Conservation (phyloP, 2,329 filamentous ascomycete species). For the Aspergillus niger region DNA sequence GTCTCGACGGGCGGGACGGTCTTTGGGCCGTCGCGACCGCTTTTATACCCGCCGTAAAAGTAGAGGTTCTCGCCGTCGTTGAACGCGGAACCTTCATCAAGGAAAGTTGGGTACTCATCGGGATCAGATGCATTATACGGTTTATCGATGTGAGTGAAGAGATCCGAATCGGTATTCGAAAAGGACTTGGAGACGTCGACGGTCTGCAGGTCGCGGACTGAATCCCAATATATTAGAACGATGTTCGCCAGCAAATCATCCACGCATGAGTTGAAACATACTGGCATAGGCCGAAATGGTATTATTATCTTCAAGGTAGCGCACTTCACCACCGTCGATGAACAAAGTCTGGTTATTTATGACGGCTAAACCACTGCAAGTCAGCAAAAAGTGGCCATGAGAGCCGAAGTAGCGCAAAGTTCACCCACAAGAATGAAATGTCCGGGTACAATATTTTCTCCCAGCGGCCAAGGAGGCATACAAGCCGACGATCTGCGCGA, state of each 20-base stretch:
- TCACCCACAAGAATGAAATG: constrained; percentile 4
- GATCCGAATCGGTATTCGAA: constrained; percentile 5
- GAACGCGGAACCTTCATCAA: constrained; percentile 9
- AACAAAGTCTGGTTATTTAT: constrained; percentile 11
- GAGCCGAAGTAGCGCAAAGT: background rate
- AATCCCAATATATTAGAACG: background rate
- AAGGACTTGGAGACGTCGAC: constrained; percentile 11
- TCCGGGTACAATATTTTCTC: background rate
- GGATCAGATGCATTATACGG: constrained; percentile 11
- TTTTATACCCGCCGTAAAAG: constrained; percentile 14
- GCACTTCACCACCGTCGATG: constrained; percentile 13
- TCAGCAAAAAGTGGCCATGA: background rate
- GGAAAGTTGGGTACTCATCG: background rate
- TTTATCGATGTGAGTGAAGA: constrained; percentile 8
- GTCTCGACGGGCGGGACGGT: constrained; percentile 8
- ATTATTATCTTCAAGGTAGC: background rate
- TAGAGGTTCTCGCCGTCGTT: constrained; percentile 8
- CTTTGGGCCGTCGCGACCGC: background rate
- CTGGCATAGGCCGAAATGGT: constrained; percentile 3
- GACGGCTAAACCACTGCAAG: background rate
- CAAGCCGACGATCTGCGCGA: background rate
- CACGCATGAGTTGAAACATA: background rate
- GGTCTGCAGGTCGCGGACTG: constrained; percentile 9
- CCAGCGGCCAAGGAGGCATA: background rate
- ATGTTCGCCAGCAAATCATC: background rate